phyloP scores from a whole-genome alignment of 768 basidiomycete genomes.

The Daedalea quercina region DNA sequence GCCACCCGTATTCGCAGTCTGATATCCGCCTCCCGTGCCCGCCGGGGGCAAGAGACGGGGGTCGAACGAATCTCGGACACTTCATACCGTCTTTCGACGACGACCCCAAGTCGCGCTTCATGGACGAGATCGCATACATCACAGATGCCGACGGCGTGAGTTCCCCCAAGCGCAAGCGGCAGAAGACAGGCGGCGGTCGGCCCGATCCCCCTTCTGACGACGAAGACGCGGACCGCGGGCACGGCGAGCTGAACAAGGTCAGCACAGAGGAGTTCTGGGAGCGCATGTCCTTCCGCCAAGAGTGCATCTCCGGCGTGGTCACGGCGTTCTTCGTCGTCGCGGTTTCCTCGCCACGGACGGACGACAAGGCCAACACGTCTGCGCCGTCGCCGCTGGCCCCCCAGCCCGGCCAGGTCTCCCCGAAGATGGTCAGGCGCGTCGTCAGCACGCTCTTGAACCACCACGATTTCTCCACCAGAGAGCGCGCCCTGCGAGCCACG shows the following conservation, averaged over 20 bases:
- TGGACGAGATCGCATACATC: constrained; percentile 83
- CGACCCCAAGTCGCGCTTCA: constrained; percentile 90
- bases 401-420: constrained; percentile 55
- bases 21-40: constrained; percentile 40
- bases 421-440: constrained; percentile 64
- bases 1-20: constrained; percentile 62
- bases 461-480: constrained; percentile 69
- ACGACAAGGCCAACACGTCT: constrained; percentile 8
- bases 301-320: constrained; percentile 84
- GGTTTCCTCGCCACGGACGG: constrained; percentile 15
- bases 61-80: constrained; percentile 49
- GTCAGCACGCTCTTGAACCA: constrained; percentile 61
- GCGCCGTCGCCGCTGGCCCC: constrained; percentile 40
- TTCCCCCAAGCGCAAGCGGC: constrained; percentile 58
- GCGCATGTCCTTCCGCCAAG: constrained; percentile 92
- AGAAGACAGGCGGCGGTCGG: constrained; percentile 24
- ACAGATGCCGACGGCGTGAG: constrained; percentile 50
- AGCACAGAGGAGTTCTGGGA: constrained; percentile 89
- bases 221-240: constrained; percentile 19
- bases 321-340: constrained; percentile 89
- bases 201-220: constrained; percentile 4
- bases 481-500: constrained; percentile 61
- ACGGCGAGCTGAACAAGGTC: constrained; percentile 54
- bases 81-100: constrained; percentile 92
- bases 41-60: constrained; percentile 27